Percentiles rank a stretch among this genome's conserved stretches.
phyloP scores from a whole-genome alignment of 768 basidiomycete genomes.

The Phanerochaete sordida region DNA sequence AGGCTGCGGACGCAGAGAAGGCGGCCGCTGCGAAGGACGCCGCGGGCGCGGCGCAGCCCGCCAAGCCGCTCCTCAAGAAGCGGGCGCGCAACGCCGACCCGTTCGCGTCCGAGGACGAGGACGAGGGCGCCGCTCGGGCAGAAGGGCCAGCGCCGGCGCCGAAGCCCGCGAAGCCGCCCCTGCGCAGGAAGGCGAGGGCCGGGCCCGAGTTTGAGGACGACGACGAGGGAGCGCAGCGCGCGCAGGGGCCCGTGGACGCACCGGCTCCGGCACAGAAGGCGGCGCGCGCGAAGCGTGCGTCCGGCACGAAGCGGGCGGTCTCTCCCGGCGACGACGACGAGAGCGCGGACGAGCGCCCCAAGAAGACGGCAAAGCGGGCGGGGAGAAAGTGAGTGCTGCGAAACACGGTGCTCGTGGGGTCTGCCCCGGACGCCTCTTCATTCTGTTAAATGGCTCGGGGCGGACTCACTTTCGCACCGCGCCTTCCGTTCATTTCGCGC shows the following conservation, averaged over 20 bases:
- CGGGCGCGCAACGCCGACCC: conserved; percentile 40
- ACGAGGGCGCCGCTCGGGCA: conserved; percentile 19
- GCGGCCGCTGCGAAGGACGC: conserved; percentile 15
- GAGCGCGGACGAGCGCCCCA: conserved; percentile 31
- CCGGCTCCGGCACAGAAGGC: not conserved
- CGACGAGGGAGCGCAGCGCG: conserved; percentile 16
- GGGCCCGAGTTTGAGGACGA: conserved; percentile 17
- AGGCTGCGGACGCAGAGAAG: conserved; percentile 21
- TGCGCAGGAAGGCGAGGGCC: conserved; percentile 2
- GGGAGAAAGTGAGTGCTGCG: conserved; percentile 14
- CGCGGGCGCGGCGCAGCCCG: conserved; percentile 18
- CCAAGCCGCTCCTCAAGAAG: conserved; percentile 46
- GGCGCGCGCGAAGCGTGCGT: not conserved
- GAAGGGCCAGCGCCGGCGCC: not conserved
- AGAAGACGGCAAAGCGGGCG: conserved; percentile 29
- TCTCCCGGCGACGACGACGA: conserved; percentile 25
- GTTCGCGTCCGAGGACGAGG: conserved; percentile 53
- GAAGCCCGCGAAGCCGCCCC: conserved; percentile 17
- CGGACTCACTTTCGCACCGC: too few species aligned
- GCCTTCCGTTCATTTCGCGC: not conserved
- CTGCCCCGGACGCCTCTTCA: not conserved
- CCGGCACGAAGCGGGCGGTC: conserved; percentile 21
- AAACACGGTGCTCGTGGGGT: not conserved
- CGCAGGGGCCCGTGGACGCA: conserved; percentile 19
- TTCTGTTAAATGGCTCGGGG: too few species aligned